A percentile compares a stretch with the other conserved stretches of the same genome.
These are phyloP conservation scores for Fusarium sp. DNA, from an alignment of 2,329 filamentous ascomycete species.

Conservation along the genomic window DNA sequence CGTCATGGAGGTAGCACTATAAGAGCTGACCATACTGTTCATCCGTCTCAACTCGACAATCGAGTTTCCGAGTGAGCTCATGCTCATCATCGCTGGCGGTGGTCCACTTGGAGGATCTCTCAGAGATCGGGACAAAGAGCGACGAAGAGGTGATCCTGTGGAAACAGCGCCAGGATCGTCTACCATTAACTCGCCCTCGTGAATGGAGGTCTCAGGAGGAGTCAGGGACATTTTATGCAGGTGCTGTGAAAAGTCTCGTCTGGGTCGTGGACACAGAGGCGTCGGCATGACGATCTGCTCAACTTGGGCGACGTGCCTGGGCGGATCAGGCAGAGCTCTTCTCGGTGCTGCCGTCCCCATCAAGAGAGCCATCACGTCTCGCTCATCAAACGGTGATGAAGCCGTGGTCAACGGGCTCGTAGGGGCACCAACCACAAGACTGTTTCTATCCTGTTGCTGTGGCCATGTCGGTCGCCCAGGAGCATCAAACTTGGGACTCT, in stretches of 20 bases:
- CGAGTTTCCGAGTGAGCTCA: constrained; percentile 52
- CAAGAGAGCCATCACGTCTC: constrained; percentile 50
- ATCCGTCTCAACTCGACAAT: constrained; percentile 67
- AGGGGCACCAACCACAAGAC: not conserved
- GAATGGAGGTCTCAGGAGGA: constrained; percentile 44
- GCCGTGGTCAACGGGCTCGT: constrained; percentile 39
- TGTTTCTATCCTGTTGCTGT: constrained; percentile 26
- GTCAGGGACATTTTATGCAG: constrained; percentile 39
- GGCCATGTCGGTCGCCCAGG: constrained; percentile 5
- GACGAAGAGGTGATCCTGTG: constrained; percentile 41
- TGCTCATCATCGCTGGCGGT: constrained; percentile 6
- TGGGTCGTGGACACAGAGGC: constrained; percentile 45
- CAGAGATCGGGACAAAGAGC: constrained; percentile 26
- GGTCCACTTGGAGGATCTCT: constrained; percentile 24
- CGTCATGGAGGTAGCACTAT: constrained; percentile 55
- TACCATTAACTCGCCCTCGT: constrained; percentile 15
- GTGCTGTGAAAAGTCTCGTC: constrained; percentile 30
- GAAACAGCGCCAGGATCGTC: constrained; percentile 33
- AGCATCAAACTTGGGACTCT: constrained; percentile 23
- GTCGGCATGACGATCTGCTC: constrained; percentile 45
- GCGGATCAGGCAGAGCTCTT: constrained; percentile 48
- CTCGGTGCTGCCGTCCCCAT: constrained; percentile 38
- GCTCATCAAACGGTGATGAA: constrained; percentile 50
- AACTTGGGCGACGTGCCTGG: constrained; percentile 42
- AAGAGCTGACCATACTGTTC: constrained; percentile 65